phyloP scores from a whole-genome alignment of 352 stramenopile genomes.

The Globisporangium radiosum region DNA sequence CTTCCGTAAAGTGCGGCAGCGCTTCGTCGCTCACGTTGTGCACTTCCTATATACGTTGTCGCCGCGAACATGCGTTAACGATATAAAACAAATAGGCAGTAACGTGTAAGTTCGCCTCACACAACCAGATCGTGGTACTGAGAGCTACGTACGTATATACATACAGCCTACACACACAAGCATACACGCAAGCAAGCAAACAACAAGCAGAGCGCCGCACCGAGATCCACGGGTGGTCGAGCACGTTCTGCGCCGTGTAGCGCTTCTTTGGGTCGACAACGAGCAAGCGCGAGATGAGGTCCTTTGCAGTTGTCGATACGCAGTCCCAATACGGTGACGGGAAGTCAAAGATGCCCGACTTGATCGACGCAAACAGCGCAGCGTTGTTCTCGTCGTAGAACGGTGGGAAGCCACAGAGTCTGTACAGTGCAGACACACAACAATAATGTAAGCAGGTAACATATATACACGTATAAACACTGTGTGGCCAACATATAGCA shows the following conservation, averaged over 20 bases:
- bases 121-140: too few species aligned
- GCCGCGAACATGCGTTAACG: not conserved
- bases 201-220: constrained; percentile 12
- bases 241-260: constrained; percentile 80
- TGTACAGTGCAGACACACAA: constrained; percentile 21
- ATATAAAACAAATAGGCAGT: not conserved
- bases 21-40: constrained; percentile 62
- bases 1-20: constrained; percentile 83
- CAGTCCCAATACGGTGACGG: constrained; percentile 92
- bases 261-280: constrained; percentile 87
- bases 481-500: not conserved
- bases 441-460: not conserved
- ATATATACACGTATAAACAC: not conserved
- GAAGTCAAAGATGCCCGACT: constrained; percentile 88
- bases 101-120: not conserved
- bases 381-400: constrained; percentile 95
- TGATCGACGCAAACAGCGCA: constrained; percentile 86
- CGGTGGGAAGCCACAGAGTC: constrained; percentile 90
- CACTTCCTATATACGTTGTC: constrained; percentile 28
- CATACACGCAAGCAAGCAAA: not conserved
- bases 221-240: constrained; percentile 83
- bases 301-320: constrained; percentile 88
- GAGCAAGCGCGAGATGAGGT: constrained; percentile 89
- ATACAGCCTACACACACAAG: not conserved
- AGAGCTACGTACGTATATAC: too few species aligned